Evolutionary conservation across 805 yeast genomes (phyloP), one percentile per base, ranked within the genome.

Genomic region (Ogataea ganodermae): DNA sequence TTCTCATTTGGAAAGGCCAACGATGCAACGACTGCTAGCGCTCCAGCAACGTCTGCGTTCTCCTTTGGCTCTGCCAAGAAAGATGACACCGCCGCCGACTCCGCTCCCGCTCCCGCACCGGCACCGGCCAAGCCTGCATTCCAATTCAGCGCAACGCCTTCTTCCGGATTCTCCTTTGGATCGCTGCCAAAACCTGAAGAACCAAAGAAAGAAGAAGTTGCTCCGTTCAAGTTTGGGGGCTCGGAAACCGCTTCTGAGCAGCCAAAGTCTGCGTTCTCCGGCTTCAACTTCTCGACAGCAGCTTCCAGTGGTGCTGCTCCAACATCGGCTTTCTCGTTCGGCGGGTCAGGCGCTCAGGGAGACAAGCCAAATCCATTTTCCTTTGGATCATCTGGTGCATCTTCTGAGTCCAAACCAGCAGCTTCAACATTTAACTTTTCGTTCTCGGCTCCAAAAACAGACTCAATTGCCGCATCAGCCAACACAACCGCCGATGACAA

Each of bases 41-140:
- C 28, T n/a, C 40, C 40, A 38, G 42, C 31, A 8, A 24, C 16
- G 12, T 24, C 33, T 8, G 33, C 33, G 16, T 30, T 30, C 33
- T 37, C 26, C 20, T 26, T 67, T 66, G 13, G 45, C 56, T n/a
- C 39, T n/a, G 22, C 18, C 2, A 28, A 33, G 18, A 21, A 38
- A 45, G 46, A 30, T 4, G 24, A 22, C 24, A 6, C 24, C 24
- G 5, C 33, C n/a, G 8, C 9, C n/a, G n/a, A n/a, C n/a, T n/a
- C n/a, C n/a, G n/a, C n/a, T n/a, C n/a, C n/a, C n/a, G n/a, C 12
- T 6, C 30, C 18, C 13, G 18, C 18, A 14, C n/a, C 27, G 6
- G 28, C 40, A 23, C 51, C 48, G 18, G 49, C 50, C 18, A 61
- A 62, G 41, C 67, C 71, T 16, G 60, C 58, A 4, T 64, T 62